Evolutionary conservation across 2,329 filamentous ascomycete genomes (phyloP).

Genomic region (Xylariaceae sp.): DNA sequence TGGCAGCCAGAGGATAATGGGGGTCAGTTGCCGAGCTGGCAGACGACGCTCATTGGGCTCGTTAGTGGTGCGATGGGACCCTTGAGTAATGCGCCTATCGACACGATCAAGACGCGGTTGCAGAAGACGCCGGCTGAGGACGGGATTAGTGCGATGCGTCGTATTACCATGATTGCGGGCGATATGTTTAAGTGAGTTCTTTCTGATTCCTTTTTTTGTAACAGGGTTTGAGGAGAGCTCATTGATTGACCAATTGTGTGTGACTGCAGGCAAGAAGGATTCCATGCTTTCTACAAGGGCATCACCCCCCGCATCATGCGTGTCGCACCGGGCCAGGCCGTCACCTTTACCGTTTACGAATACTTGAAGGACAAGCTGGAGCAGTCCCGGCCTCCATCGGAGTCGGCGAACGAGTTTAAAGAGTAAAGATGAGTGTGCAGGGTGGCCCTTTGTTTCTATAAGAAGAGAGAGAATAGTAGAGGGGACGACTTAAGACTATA

Average conservation of each 20-base stretch:
- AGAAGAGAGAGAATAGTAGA: no score
- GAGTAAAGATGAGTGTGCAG: conserved; percentile 45
- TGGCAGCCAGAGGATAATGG: conserved; percentile 55
- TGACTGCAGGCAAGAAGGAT: conserved; percentile 71
- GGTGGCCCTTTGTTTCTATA: background rate
- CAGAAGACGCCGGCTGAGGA: conserved; percentile 83
- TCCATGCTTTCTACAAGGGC: conserved; percentile 97
- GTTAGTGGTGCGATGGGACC: conserved; percentile 93
- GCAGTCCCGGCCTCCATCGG: conserved; percentile 54
- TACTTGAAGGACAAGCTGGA: conserved; percentile 71
- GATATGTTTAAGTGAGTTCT: conserved; percentile 74
- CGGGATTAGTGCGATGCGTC: conserved; percentile 73
- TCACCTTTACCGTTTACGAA: conserved; percentile 75
- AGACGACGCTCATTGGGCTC: conserved; percentile 87
- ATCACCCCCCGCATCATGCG: conserved; percentile 97
- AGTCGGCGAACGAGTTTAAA: conserved; percentile 62
- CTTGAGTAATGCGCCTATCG: conserved; percentile 93
- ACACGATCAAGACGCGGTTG: conserved; percentile 96
- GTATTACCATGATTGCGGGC: conserved; percentile 73
- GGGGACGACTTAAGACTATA: no score
- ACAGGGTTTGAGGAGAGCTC: conserved; percentile 1
- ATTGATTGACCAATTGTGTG: background rate
- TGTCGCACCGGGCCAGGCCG: conserved; percentile 89
- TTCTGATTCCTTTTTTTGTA: background rate
- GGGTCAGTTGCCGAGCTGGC: conserved; percentile 68